Evolutionary conservation across 1,139 yeast genomes (phyloP), one percentile per base, ranked within the genome.

Genomic region (Saccharomyces hybrid): DNA sequence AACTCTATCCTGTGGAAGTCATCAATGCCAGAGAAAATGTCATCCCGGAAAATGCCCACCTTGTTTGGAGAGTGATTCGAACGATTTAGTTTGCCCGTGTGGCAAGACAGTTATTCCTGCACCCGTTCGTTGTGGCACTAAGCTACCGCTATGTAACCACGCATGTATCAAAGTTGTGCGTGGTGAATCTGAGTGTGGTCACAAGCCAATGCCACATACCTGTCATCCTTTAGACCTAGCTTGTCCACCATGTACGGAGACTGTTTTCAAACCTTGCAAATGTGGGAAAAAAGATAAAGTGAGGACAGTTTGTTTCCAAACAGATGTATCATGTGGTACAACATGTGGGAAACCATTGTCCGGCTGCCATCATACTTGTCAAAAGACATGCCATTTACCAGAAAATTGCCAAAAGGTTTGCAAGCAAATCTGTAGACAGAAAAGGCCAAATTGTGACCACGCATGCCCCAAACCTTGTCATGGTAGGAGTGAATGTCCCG

Each of bases 91-190:
- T 2, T 90, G 98, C 67, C 79, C 86, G 55, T 90, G 98, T 74
- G 97, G 97, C 1, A 77, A 79, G 56, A 90, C 97, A 0, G 77
- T 85, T 2, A 75, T 89, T 8, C 79, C 79, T 52, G 97, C 97
- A 0, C 98, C 98, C 0, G 90, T 89, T 9, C 76, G 97, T 61
- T 90, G 98, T 73, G 97, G 97, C 11, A 82, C 93, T 0, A 75
- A 73, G 50, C 68, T 83, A 31, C 86, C 93, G 5, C 76, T 75
- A 5, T 90, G 98, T 72, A 76, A 74, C 31, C 79, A 81, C 59
- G 91, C 81, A 58, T 90, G 97, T 71, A 72, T 74, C 2, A 75
- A 90, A 53, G 69, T 66, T 11, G 61, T 66, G 1, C 55, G 60
- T 38, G 63, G 62, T 3, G 74, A 73, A 0, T 78, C 80, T 26